These are phyloP conservation scores for Jaltomata sinuosa DNA, from an alignment of 257 asterid species.

Conservation along the genomic window DNA sequence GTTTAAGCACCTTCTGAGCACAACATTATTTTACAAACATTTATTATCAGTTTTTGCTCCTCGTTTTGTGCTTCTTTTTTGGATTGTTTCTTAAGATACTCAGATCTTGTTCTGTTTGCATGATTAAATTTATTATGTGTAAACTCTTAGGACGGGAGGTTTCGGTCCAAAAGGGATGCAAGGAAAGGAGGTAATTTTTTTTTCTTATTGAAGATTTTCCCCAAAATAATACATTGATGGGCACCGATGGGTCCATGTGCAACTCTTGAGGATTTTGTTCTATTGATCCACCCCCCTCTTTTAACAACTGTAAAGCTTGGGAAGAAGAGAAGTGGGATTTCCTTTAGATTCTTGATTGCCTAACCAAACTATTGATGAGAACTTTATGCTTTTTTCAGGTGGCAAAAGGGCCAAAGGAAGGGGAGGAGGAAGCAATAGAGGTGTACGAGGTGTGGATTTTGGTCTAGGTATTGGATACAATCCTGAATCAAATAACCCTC, in stretches of 20 bases:
- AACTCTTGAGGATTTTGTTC: background rate
- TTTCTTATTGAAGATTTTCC: background rate
- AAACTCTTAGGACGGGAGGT: constrained; percentile 84
- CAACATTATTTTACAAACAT: background rate
- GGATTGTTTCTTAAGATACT: background rate
- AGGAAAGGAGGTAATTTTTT: constrained; percentile 98
- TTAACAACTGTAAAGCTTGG: background rate
- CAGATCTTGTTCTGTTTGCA: background rate
- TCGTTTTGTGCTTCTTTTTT: background rate
- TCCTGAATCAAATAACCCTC: constrained; percentile 40
- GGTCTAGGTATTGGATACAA: constrained; percentile 93
- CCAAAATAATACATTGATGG: background rate
- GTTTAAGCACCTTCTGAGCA: background rate
- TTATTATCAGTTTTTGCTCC: background rate
- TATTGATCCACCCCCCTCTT: background rate
- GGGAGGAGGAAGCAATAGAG: constrained; percentile 70
- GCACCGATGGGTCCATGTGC: background rate
- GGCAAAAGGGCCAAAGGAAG: constrained; percentile 89
- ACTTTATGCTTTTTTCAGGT: constrained; percentile 38
- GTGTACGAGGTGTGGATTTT: constrained; percentile 92
- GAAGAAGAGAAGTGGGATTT: background rate
- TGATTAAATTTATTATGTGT: constrained; percentile 20
- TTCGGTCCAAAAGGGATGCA: constrained; percentile 96
- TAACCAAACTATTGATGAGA: background rate
- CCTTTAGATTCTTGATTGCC: background rate